Conservation (phyloP, 2,329 filamentous ascomycete species). For the Fusarium phyllophilum region DNA sequence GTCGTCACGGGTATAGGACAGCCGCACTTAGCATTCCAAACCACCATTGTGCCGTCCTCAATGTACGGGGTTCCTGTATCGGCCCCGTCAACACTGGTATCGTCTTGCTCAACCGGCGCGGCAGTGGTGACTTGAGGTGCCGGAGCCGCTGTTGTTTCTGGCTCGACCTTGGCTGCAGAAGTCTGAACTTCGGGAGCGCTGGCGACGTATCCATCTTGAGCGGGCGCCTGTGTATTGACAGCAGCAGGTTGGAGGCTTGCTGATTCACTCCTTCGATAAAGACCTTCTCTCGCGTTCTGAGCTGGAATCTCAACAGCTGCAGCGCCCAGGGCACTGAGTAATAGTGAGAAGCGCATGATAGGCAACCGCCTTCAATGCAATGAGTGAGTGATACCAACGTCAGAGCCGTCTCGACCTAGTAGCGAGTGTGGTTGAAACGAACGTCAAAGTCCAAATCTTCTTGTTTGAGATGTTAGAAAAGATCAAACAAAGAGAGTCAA, state of each 20-base stretch:
- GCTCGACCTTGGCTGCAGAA: background rate
- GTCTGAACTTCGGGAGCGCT: constrained; percentile 1
- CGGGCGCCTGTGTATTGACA: background rate
- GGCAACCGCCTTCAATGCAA: constrained; percentile 5
- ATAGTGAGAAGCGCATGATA: constrained; percentile 39
- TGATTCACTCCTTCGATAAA: constrained; percentile 22
- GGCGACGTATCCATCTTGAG: constrained; percentile 16
- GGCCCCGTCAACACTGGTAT: background rate
- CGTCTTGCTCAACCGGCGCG: background rate
- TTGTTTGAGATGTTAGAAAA: constrained; percentile 15
- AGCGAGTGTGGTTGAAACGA: constrained; percentile 37
- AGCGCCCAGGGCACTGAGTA: constrained; percentile 34
- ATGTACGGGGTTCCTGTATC: background rate
- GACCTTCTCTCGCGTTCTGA: background rate
- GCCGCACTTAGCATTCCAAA: constrained; percentile 14
- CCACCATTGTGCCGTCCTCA: constrained; percentile 2
- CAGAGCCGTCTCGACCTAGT: constrained; percentile 5
- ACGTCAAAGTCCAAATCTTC: constrained; percentile 9
- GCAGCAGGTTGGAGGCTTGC: constrained; percentile 1
- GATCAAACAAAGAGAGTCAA: background rate
- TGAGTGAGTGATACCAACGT: constrained; percentile 22
- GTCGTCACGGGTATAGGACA: constrained; percentile 14
- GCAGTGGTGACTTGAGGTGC: constrained; percentile 7
- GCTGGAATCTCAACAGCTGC: constrained; percentile 28
- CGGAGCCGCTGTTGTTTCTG: constrained; percentile 1